These are phyloP conservation scores for Tritrichomonas foetus DNA, from an alignment of 208 protist genomes.

Conservation along the genomic window DNA sequence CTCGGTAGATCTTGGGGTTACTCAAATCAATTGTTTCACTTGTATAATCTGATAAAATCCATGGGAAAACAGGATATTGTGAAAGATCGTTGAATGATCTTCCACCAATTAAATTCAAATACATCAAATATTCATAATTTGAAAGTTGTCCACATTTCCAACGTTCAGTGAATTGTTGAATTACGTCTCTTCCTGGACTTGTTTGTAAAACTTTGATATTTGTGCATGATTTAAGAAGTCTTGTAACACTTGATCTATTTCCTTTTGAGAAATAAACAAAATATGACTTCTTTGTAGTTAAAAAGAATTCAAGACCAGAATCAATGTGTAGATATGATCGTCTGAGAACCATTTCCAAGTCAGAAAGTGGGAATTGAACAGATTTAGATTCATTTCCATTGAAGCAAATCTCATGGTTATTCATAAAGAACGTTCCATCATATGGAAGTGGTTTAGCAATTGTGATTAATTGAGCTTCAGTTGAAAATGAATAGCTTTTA, in stretches of 20 bases:
- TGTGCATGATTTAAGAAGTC: neutral
- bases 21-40: neutral
- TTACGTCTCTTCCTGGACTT: neutral
- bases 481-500: neutral
- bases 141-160: neutral
- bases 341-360: neutral
- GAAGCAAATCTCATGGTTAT: neutral
- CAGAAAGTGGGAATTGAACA: neutral
- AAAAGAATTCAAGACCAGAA: neutral
- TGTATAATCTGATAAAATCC: slow-evolving; percentile 57
- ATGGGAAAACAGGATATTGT: slow-evolving; percentile 51
- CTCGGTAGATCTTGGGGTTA: slow-evolving; percentile 3
- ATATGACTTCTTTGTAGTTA: neutral
- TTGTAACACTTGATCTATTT: neutral
- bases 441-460: neutral
- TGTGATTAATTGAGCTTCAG: neutral
- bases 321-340: slow-evolving; percentile 28
- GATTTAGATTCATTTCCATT: neutral
- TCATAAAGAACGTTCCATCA: slow-evolving; percentile 13
- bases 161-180: neutral
- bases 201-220: neutral
- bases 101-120: neutral
- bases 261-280: neutral
- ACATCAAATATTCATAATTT: slow-evolving; percentile 34
- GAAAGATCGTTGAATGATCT: slow-evolving; percentile 10